Evolutionary conservation across 108 stramenopile species (phyloP).

Genomic region (Fragilariopsis cylindrus): DNA sequence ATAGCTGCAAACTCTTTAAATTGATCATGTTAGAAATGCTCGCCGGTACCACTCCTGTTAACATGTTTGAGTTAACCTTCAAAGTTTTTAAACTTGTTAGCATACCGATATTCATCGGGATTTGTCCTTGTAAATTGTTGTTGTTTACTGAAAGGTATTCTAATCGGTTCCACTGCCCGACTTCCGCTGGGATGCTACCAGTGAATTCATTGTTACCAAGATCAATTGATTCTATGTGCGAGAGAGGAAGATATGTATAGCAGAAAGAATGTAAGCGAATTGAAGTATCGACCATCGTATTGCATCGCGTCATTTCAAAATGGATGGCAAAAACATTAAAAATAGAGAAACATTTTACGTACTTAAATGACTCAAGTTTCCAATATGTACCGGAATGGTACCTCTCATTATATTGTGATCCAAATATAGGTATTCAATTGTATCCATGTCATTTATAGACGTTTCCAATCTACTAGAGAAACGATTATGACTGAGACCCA

Average conservation of each 20-base stretch:
- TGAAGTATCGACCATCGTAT: not conserved
- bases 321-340: not conserved
- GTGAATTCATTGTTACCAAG: constrained; percentile 52
- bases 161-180: constrained; percentile 48
- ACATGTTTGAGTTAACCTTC: constrained; percentile 30
- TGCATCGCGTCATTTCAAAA: not conserved
- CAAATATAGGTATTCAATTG: constrained; percentile 61
- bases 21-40: constrained; percentile 33
- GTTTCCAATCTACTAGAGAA: constrained; percentile 53
- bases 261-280: not conserved
- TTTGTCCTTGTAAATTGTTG: constrained; percentile 45
- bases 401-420: constrained; percentile 66
- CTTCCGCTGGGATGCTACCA: constrained; percentile 48
- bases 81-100: constrained; percentile 35
- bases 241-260: not conserved
- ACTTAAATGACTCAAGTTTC: constrained; percentile 38
- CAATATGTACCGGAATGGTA: constrained; percentile 47
- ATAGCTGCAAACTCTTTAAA: constrained; percentile 58
- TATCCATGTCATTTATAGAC: constrained; percentile 33
- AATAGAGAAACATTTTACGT: constrained; percentile 10
- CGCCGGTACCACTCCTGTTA: constrained; percentile 47
- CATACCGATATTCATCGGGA: constrained; percentile 38
- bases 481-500: constrained; percentile 61
- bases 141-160: constrained; percentile 47
- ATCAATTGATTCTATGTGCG: constrained; percentile 21